Evolutionary conservation across 2,329 filamentous ascomycete genomes (phyloP), one percentile per base, ranked within the genome.

Genomic region (Graphilbum ipis-grandicollis): DNA sequence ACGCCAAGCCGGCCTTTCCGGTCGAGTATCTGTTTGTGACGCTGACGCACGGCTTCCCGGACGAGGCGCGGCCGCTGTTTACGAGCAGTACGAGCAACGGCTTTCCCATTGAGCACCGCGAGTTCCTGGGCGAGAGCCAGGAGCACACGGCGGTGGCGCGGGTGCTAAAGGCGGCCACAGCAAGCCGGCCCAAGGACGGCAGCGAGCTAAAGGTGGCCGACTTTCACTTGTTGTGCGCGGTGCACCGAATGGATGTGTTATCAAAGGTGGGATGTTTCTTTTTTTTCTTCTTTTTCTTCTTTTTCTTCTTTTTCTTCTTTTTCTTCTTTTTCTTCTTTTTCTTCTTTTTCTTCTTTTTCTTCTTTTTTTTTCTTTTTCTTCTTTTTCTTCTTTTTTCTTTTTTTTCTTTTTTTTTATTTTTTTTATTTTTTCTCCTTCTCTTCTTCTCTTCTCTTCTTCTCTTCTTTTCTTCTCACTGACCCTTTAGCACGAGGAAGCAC

Each of bases 21-120:
- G 86, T 94, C 34, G 90, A 98, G 54, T 98, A 96, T 54, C 70
- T 98, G 25, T 76, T 96, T 39, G 83, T 96, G 42, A 96, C 90
- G 9, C 68, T 98, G 44, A 98, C 90, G 1, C 88, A 98, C 52
- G 90, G 90, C 41, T 96, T 98, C 61, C 90, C 90, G 3, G 82
- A 78, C 36, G 66, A 75, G 32, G 71, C 83, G 4, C 78, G 75
- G 39, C 84, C 86, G 12, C 58, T 78, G 22, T 96, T 96, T 56
- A 77, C 63, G 21, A 67, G 74, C 34, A 66, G 68, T 43, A 13
- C 19, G 10, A n/a, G 7, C n/a, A 72, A 65, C 31, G 72, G 65
- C 31, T 98, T 96, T 56, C 79, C 86, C 5, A 79, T 96, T 44
- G 90, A 93, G 57, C 96, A 98, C 51, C 76, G 90, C 43, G 79